Base-by-base conservation (phyloP, 2,329 filamentous ascomycete species). In the Onygenales sp. region DNA sequence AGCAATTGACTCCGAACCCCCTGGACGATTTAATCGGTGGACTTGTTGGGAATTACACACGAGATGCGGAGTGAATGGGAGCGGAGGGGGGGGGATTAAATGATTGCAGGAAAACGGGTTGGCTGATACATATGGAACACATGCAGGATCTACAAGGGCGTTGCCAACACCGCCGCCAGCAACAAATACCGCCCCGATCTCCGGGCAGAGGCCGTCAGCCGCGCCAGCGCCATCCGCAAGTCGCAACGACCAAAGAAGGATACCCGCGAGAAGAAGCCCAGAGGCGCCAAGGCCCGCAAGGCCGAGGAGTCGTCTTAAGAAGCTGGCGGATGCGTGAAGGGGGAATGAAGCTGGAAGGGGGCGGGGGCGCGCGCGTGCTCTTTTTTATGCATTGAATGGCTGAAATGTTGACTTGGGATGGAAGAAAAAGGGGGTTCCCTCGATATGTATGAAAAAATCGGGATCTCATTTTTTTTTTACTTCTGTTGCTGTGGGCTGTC, bases 151-250 rank as follows among this genome's bases (percentile, higher is more conserved):
- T 97, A 91, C 85, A 88, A 87, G 79, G 81, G 81, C 66, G 83
- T 97, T 72, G 90, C 90, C 77, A 86, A 83, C 79, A 78, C 80
- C 72, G 83, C 85, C 66, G 86, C 89, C 73, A 90, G 89, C 83
- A 81, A 81, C 71, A 82, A 85, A 70, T 98, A 97, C 86, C 88
- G 87, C 66, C 67, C 80, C 66, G 87, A 92, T 72, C 80, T 91
- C 74, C 86, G 86, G 64, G 76, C 81, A 68, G 79, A 79, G 67
- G 91, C 92, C 66, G 85, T 97, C 68, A 79, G 89, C 75, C 89
- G 93, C 69, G 89, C 87, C 70, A 90, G 85, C 67, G 89, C 90
- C 67, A 82, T 95, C 78, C 87, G 85, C 74, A 79, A 80, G 68
- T 84, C 86, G 65, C 87, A 94, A 82, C 81, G 80, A 71, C 77